phyloP scores from a whole-genome alignment of 2,329 filamentous ascomycete genomes.

The Fragosphaeria purpurea region DNA sequence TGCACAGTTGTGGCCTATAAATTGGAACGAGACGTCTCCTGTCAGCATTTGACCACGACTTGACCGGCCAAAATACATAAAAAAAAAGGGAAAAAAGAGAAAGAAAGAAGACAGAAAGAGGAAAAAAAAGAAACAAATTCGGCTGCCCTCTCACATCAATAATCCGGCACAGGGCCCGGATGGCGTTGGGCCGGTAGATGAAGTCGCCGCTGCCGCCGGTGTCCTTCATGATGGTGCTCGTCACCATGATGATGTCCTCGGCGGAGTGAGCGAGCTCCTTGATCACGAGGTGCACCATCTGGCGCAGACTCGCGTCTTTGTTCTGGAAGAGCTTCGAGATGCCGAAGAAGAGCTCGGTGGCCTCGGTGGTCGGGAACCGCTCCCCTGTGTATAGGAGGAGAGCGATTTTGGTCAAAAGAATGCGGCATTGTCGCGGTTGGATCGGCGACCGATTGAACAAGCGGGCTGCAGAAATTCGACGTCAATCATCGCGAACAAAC shows the following conservation, averaged over 20 bases:
- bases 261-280: conserved; percentile 94
- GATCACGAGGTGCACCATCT: conserved; percentile 97
- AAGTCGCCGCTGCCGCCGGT: conserved; percentile 91
- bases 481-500: neutral
- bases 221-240: conserved; percentile 99
- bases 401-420: conserved; percentile 93
- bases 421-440: conserved; percentile 92
- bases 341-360: conserved; percentile 95
- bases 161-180: conserved; percentile 88
- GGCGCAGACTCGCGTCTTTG: conserved; percentile 92
- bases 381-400: conserved; percentile 95
- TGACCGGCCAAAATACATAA: too few relatives aligned
- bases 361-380: conserved; percentile 93
- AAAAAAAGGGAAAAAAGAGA: too few relatives aligned
- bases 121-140: too few relatives aligned
- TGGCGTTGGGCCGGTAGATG: conserved; percentile 90
- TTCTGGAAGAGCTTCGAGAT: conserved; percentile 99
- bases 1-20: conserved; percentile 84
- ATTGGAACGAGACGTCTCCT: too few relatives aligned
- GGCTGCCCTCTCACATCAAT: conserved; percentile 62
- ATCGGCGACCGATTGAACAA: conserved; percentile 97
- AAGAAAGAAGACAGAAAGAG: too few relatives aligned
- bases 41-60: too few relatives aligned
- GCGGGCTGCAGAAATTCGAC: conserved; percentile 52
- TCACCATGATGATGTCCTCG: conserved; percentile 99